phyloP scores from a whole-genome alignment of 2,329 filamentous ascomycete species.

The Diaporthe sp. region DNA sequence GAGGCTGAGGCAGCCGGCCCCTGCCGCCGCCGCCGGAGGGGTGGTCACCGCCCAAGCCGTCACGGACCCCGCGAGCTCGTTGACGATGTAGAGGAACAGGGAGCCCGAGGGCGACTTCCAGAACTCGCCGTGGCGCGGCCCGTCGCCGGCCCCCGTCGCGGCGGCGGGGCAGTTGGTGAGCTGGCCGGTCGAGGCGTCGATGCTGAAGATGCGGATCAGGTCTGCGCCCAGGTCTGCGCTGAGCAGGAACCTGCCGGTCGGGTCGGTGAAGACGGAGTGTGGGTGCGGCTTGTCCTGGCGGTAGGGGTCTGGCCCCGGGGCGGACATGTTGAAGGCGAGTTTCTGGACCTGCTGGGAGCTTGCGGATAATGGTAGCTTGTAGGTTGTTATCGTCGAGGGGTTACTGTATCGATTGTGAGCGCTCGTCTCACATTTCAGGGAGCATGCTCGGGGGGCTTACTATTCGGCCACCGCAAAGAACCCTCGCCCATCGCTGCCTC shows the following conservation, averaged over 20 bases:
- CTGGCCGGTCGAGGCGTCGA: slow-evolving; percentile 59
- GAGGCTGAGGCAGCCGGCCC: slow-evolving; percentile 60
- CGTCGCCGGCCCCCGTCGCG: slow-evolving; percentile 60
- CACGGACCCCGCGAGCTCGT: slow-evolving; percentile 64
- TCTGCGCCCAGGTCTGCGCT: slow-evolving; percentile 69
- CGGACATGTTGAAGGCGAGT: slow-evolving; percentile 57
- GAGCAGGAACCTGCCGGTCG: slow-evolving; percentile 63
- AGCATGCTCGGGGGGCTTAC: slow-evolving; percentile 48
- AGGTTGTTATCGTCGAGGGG: slow-evolving; percentile 59
- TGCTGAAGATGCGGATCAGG: slow-evolving; percentile 66
- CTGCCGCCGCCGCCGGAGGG: slow-evolving; percentile 45
- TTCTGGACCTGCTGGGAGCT: slow-evolving; percentile 52
- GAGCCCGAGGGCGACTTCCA: slow-evolving; percentile 55
- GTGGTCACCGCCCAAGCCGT: slow-evolving; percentile 65
- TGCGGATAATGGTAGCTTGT: slow-evolving; percentile 55
- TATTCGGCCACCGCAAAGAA: slow-evolving; percentile 62
- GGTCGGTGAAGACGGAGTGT: slow-evolving; percentile 65
- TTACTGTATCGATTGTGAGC: slow-evolving; percentile 50
- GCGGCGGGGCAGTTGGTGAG: slow-evolving; percentile 61
- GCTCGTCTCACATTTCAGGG: fast-evolving
- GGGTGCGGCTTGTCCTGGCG: slow-evolving; percentile 71
- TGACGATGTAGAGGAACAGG: slow-evolving; percentile 57
- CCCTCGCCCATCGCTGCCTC: slow-evolving; percentile 53
- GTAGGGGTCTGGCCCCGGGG: slow-evolving; percentile 57
- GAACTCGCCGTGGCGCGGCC: slow-evolving; percentile 67